Evolutionary conservation across 148 eudicot genomes (phyloP).

Genomic region (Limonium bicolor): DNA sequence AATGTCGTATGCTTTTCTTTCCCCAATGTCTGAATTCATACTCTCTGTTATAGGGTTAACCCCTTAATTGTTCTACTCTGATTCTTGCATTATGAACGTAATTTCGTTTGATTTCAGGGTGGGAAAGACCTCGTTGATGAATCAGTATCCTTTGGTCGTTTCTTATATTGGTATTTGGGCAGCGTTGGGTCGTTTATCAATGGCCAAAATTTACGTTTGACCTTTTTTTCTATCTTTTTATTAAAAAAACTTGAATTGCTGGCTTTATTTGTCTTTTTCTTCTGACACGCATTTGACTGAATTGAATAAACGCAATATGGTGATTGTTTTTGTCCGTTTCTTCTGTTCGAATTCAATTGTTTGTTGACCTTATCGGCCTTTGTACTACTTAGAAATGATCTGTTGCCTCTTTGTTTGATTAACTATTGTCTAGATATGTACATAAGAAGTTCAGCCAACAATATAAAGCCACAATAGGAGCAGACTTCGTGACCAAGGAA

Average conservation of each 20-base stretch:
- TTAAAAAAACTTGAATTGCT: neutral
- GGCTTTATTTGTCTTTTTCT: too few relatives aligned
- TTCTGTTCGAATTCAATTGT: neutral
- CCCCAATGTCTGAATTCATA: conserved; percentile 3
- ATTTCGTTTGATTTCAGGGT: conserved; percentile 37
- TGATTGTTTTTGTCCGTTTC: neutral
- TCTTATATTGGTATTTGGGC: neutral
- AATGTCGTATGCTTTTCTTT: neutral
- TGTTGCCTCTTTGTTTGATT: neutral
- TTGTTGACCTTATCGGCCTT: neutral
- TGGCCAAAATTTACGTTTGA: neutral
- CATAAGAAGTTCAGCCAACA: conserved; percentile 57
- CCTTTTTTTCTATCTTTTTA: neutral
- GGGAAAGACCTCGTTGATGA: conserved; percentile 74
- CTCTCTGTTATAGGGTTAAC: neutral
- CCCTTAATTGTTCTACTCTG: neutral
- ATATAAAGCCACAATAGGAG: conserved; percentile 78
- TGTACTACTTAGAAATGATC: neutral
- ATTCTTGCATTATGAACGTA: too few relatives aligned
- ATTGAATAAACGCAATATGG: neutral
- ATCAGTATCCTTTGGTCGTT: conserved; percentile 53
- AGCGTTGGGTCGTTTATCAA: neutral
- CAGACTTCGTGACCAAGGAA: conserved; percentile 67
- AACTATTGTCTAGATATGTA: conserved; percentile 38
- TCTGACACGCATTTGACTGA: too few relatives aligned